Evolutionary conservation across 225 moss, liverwort and hornwort species (phyloP), one percentile per base, ranked within the genome.

Genomic region (Marchantia paleacea): DNA sequence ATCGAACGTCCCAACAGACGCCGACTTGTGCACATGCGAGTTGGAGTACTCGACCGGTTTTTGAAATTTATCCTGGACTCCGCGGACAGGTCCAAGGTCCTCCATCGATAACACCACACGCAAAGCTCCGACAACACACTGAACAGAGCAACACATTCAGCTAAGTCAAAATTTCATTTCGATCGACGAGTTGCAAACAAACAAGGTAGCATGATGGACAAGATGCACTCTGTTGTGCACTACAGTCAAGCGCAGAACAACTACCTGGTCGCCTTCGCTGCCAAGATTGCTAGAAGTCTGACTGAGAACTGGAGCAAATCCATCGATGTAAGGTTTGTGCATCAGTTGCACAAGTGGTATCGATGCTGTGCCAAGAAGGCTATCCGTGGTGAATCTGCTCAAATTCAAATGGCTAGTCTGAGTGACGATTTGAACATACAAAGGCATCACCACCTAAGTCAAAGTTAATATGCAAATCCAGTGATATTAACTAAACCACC

Each of bases 81-180:
- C 49, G 4, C 64, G 82, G 73, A 90, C 81, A 83, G 84, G 84
- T 48, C 90, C 90, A 66, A 87, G 73, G 49, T 90, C 91, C 48
- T 90, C 86, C 52, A 91, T 69, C 50, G 85, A 82, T 69, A 88
- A 74, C 24, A 83, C 85, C n/a, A 85, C 85, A 0, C 81, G 85
- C 57, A 88, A 19, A 39, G 81, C 73, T 73, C 88, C 88, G 39
- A 88, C 82, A 25, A 83, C 79, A n/a, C 81, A 77, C 88, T 88
- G 82, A 49, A 57, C 29, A 22, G 30, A 55, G 65, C 12, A 51
- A 76, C 12, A 68, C 8, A 25, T 24, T 11, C 19, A 30, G 25
- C 78, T 54, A 8, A 79, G 53, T 72, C 53, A 65, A n/a, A 54
- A 39, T 0, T 3, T 49, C 25, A 65, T 50, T 15, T 0, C 8